phyloP scores from a whole-genome alignment of 768 basidiomycete species.

The Mrakia frigida region DNA sequence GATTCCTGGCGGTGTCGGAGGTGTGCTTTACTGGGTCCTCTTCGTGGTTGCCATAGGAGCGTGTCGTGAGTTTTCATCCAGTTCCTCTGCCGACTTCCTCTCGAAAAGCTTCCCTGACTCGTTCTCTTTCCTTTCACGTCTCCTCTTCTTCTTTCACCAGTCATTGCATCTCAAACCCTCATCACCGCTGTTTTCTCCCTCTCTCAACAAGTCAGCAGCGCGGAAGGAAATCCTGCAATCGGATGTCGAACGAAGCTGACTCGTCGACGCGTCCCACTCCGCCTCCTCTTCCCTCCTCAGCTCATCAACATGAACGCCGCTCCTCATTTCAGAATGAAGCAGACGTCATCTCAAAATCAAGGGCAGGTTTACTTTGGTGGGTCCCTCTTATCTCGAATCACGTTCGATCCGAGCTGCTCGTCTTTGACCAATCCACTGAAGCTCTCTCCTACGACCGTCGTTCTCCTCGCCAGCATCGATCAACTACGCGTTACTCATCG shows the following conservation, averaged over 20 bases:
- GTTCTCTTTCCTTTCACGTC: slow-evolving; percentile 57
- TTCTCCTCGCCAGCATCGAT: slow-evolving; percentile 44
- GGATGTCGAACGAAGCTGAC: no score
- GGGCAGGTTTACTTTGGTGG: slow-evolving; percentile 60
- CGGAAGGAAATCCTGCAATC: no score
- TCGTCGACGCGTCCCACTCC: background rate
- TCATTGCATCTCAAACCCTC: slow-evolving; percentile 61
- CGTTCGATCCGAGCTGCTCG: background rate
- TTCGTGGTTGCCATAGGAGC: slow-evolving; percentile 42
- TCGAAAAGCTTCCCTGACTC: slow-evolving; percentile 64
- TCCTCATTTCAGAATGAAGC: slow-evolving; percentile 48
- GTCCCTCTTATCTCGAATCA: background rate
- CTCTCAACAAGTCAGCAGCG: slow-evolving; percentile 47
- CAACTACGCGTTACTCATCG: slow-evolving; percentile 57
- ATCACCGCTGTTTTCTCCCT: slow-evolving; percentile 59
- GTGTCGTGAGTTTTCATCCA: background rate
- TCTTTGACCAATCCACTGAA: background rate
- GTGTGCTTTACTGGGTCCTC: slow-evolving; percentile 61
- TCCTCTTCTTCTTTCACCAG: background rate
- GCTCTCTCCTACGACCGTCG: no score
- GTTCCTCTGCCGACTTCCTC: slow-evolving; percentile 47
- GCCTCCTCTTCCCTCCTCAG: slow-evolving; percentile 38
- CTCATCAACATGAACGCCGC: slow-evolving; percentile 59
- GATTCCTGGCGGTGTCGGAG: slow-evolving; percentile 57
- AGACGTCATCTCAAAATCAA: slow-evolving; percentile 59